A percentile compares a stretch with the other conserved stretches of the same genome.
Conservation (phyloP, 805 yeast genomes). For the Schwanniomyces polymorphus region DNA sequence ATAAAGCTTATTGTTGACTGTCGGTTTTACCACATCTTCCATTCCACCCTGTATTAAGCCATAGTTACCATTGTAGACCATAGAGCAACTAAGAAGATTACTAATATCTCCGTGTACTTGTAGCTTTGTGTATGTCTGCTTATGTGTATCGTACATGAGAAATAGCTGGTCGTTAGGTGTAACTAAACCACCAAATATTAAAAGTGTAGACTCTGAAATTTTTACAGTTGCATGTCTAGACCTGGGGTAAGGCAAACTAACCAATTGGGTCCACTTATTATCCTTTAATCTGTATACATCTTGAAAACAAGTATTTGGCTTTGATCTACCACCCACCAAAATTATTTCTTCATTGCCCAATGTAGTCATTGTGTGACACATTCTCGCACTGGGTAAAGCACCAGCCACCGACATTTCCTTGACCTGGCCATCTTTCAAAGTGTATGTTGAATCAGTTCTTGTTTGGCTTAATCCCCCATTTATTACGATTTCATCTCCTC, state of each 20-base stretch:
- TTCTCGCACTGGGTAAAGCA: conserved; percentile 46
- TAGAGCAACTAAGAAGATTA: conserved; percentile 33
- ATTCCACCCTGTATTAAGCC: conserved; percentile 56
- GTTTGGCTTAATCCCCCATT: conserved; percentile 45
- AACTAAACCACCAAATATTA: conserved; percentile 54
- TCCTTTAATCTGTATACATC: conserved; percentile 27
- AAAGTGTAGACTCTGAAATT: conserved; percentile 22
- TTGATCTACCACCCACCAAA: conserved; percentile 66
- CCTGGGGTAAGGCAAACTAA: conserved; percentile 44
- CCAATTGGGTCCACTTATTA: conserved; percentile 40
- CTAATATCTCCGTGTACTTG: conserved; percentile 18
- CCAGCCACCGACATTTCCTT: conserved; percentile 15
- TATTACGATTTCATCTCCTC: conserved; percentile 20
- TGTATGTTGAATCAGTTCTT: conserved; percentile 14
- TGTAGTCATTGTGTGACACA: conserved; percentile 56
- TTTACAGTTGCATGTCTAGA: conserved; percentile 50
- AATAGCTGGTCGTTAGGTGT: conserved; percentile 9
- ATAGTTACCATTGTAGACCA: conserved; percentile 25
- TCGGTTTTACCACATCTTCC: conserved; percentile 22
- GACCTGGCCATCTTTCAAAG: conserved; percentile 16
- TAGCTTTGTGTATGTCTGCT: conserved; percentile 9
- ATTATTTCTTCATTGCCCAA: conserved; percentile 26
- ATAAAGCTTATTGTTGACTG: conserved; percentile 33
- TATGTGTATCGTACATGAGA: conserved; percentile 16
- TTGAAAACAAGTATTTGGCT: conserved; percentile 49